Conservation (phyloP, 2,329 filamentous ascomycete genomes). For the Mycosphaerella arachidis region DNA sequence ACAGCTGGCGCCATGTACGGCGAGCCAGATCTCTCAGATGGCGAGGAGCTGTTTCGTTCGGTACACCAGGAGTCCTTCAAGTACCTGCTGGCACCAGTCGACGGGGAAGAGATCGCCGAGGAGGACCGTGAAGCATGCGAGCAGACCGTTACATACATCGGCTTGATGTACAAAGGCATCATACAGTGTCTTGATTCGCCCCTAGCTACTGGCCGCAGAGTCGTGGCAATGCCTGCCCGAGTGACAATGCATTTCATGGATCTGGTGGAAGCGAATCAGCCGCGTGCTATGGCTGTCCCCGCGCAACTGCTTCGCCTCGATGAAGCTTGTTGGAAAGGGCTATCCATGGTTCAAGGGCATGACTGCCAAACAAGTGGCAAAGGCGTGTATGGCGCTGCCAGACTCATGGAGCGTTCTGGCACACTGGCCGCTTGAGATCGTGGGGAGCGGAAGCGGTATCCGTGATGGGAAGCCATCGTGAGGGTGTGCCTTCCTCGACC, state of each 20-base stretch:
- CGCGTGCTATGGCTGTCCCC: slow-evolving; percentile 22
- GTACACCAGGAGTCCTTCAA: slow-evolving; percentile 13
- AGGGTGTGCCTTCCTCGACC: not conserved
- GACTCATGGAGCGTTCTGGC: slow-evolving; percentile 16
- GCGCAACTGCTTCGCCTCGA: slow-evolving; percentile 25
- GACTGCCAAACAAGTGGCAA: slow-evolving; percentile 21
- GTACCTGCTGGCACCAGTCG: slow-evolving; percentile 14
- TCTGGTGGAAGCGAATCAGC: slow-evolving; percentile 18
- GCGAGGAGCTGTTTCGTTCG: slow-evolving; percentile 10
- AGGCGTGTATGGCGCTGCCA: slow-evolving; percentile 16
- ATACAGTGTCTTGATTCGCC: slow-evolving; percentile 15
- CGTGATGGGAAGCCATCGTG: not conserved
- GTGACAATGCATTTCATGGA: slow-evolving; percentile 17
- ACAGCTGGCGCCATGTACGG: slow-evolving; percentile 19
- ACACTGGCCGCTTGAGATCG: slow-evolving; percentile 21
- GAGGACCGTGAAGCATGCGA: slow-evolving; percentile 21
- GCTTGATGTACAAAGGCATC: slow-evolving; percentile 23
- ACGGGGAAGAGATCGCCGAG: slow-evolving; percentile 13
- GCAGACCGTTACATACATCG: slow-evolving; percentile 23
- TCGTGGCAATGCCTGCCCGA: slow-evolving; percentile 20
- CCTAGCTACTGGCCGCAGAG: slow-evolving; percentile 18
- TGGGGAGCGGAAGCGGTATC: not conserved
- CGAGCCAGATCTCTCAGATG: slow-evolving; percentile 15
- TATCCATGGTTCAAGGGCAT: slow-evolving; percentile 25
- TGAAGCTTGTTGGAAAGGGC: slow-evolving; percentile 19